Evolutionary conservation across 2,329 filamentous ascomycete genomes (phyloP), one percentile per base, ranked within the genome.

Genomic region (Colletotrichum sp.): DNA sequence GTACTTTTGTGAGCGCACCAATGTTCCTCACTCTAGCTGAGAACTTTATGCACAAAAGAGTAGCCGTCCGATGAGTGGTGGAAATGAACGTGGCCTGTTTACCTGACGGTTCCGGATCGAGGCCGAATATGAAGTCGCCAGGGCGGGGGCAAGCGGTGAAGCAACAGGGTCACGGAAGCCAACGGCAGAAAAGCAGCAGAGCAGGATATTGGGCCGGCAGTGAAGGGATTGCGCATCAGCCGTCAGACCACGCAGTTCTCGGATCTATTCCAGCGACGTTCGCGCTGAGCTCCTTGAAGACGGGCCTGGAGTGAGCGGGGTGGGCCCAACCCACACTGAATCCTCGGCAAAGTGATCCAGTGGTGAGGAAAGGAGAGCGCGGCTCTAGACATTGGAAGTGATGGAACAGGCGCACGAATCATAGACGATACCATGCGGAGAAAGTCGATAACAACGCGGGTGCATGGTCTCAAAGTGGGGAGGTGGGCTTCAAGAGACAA

Each of bases 61-160:
- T 70, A 72, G 69, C 65, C 36, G 10, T 49, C 64, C 59, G 59
- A 76, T 74, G 74, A 76, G 74, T 76, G 74, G 74, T 68, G 74
- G 74, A 74, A 74, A 76, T 55, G 74, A 49, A 60, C 71, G 49
- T 59, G 59, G 49, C 26, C 28, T 69, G 57, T 49, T 36, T 32
- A 66, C 26, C 21, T n/a, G n/a, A 32, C 21, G 73, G 57, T 36
- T 49, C 74, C 64, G 74, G 74, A 74, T 74, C 57, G 60, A 64
- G 74, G 71, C 24, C 70, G 70, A 76, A 74, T 76, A 60, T 76
- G 74, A 76, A 74, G 70, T 74, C 74, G 59, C 18, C 70, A 69
- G 65, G 74, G 71, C 70, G 49, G 70, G 74, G 71, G 65, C 70
- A 66, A 69, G 71, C 74, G 74, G 74, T 69, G 70, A 76, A 39